Percentiles rank a stretch among this genome's conserved stretches.
These are phyloP conservation scores for Ascochyta viciae-villosae DNA, from an alignment of 2,329 filamentous ascomycete genomes.

Conservation along the genomic window DNA sequence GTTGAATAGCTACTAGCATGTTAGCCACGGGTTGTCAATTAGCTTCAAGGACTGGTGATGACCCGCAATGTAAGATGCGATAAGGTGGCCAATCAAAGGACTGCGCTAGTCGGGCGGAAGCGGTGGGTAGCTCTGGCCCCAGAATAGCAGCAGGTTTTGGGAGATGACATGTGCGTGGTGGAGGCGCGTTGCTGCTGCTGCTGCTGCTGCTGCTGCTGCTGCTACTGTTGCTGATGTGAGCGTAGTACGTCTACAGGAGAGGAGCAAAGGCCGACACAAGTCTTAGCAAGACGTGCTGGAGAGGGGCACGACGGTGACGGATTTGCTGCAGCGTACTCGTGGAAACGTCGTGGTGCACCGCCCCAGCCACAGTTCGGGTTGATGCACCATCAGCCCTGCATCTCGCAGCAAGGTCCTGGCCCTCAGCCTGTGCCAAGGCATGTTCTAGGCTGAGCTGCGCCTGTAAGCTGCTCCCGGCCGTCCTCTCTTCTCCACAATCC, in stretches of 20 bases:
- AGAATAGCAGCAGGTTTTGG: slow-evolving; percentile 36
- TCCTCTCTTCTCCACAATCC: slow-evolving; percentile 6
- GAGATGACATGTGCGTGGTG: slow-evolving; percentile 19
- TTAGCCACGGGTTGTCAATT: neutral
- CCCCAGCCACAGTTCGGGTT: slow-evolving; percentile 28
- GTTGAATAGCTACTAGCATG: neutral
- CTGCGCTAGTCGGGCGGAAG: slow-evolving; percentile 23
- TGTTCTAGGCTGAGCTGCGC: slow-evolving; percentile 30
- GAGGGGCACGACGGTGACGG: neutral
- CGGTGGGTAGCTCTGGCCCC: slow-evolving; percentile 18
- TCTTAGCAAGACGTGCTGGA: neutral
- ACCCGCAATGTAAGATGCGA: slow-evolving; percentile 18
- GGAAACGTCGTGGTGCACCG: slow-evolving; percentile 3
- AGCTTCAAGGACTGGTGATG: too few species aligned
- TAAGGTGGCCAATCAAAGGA: slow-evolving; percentile 22
- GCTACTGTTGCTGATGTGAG: slow-evolving; percentile 24
- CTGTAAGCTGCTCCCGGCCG: slow-evolving; percentile 17
- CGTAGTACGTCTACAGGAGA: too few species aligned
- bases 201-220: too few species aligned
- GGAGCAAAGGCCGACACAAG: neutral
- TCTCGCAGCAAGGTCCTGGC: slow-evolving; percentile 4
- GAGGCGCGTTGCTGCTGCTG: too few species aligned
- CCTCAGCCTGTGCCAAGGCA: slow-evolving; percentile 34
- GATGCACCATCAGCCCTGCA: slow-evolving; percentile 30
- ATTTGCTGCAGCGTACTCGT: neutral